Base-by-base conservation (phyloP, 306 rosid genomes). In the Quercus robur region DNA sequence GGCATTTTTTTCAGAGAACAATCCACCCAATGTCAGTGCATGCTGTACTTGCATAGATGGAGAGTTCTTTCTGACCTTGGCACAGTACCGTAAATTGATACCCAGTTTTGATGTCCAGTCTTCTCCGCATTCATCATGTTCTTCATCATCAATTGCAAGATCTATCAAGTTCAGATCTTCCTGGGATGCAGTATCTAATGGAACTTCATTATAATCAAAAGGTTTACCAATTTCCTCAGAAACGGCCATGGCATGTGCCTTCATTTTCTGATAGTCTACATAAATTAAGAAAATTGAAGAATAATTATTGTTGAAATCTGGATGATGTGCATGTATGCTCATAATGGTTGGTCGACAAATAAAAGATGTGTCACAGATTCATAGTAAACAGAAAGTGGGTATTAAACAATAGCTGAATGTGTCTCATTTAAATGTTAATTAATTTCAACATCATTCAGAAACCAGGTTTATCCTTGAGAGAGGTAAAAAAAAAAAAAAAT, bases 51-150 rank as follows among this genome's bases (percentile, higher is more conserved):
- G 93, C 88, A 88, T 84, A 26, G 91, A 82, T 78, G 92, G 83
- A 38, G 89, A 86, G 71, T 79, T 95, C 83, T 90, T 91, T 84
- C 92, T 93, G 52, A 89, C 85, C 72, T 85, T 90, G 75, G 93
- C 92, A 87, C 97, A 95, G 78, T 82, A 74, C 62, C 83, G 89
- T 75, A 95, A 82, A 88, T 95, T 95, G 78, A 95, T 87, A 77
- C 97, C 98, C 75, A 95, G 82, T 84, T 84, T 84, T 56, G 98
- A 93, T 57, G 99, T 95, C 99, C 99, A 95, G 84, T 95, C 98
- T 81, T 84, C 89, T 82, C 89, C 90, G 79, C 87, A 83, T 58
- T 86, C 92, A 84, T 74, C 75, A 70, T 52, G 88, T 75, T 86
- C 88, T 80, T 87, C 92, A 76, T 86, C 92, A 83, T 91, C 99